Base-by-base conservation (phyloP, 2,329 filamentous ascomycete species). In the Colletotrichum zoysiae region DNA sequence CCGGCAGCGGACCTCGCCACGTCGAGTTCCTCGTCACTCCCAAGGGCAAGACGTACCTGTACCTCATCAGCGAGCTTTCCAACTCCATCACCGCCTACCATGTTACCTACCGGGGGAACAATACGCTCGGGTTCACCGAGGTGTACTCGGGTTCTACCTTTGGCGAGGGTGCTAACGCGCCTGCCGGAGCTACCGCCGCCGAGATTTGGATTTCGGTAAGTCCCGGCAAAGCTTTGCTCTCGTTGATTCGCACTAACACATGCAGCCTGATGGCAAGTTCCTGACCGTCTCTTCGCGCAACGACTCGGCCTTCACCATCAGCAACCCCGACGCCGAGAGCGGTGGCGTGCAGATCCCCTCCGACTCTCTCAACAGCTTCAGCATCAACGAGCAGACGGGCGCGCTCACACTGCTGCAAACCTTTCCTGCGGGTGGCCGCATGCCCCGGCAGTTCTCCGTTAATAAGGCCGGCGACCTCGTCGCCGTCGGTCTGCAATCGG, bases 211-310 rank as follows among this genome's bases (percentile, higher is more conserved):
- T 91, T 50, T 89, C 89, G 56, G 89, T 91, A 81, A 82, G 87
- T 83, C 14, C n/a, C 16, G n/a, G 50, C 23, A 33, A 30, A 30
- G 69, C 26, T 53, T 60, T 50, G 38, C 40, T 30, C 30, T 5
- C 50, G 26, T 26, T 20, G 38, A 53, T 40, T n/a, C 2, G 50
- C 67, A 38, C 63, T 74, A n/a, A 73, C 44, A 14, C 11, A 16
- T 9, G 26, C 65, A 90, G 88, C 87, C 88, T 60, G 87, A 90
- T 76, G 83, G 86, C 71, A 87, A 86, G 46, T 93, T 90, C 82
- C 78, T 95, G 63, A 84, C 92, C 75, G 86, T 92, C 53, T 92
- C 91, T 2, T 92, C 92, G 74, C 90, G 93, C 73, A 87, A 88
- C 77, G 91, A 92, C 77, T 84, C 82, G 56, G 81, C 85, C 30